A percentile compares a stretch with the other conserved stretches of the same genome.
These are phyloP conservation scores for Mucor velutinosus DNA, from an alignment of 371 early-diverging fungal genomes.

Conservation along the genomic window DNA sequence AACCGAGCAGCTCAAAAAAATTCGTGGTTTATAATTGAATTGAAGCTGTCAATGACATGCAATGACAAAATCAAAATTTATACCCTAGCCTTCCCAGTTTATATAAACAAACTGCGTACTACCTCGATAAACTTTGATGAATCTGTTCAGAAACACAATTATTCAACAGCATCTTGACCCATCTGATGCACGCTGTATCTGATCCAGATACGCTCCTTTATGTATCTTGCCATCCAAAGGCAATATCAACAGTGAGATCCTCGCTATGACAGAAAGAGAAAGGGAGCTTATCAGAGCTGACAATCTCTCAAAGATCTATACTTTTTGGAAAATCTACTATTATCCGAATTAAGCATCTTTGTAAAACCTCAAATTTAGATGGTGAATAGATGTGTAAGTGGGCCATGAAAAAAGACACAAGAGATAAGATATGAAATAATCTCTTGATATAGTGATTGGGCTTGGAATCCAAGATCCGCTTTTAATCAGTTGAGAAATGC, in stretches of 20 bases:
- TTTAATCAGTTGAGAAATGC: neutral
- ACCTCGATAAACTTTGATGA: neutral
- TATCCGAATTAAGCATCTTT: constrained; percentile 1
- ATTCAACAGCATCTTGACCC: neutral
- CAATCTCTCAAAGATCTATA: neutral
- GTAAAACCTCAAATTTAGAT: neutral
- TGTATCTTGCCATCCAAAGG: neutral
- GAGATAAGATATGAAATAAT: neutral
- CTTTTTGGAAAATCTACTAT: neutral
- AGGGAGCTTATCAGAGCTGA: neutral
- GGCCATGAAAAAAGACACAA: neutral
- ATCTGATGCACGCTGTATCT: neutral
- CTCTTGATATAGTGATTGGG: neutral
- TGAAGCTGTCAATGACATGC: neutral
- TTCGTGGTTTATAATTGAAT: neutral
- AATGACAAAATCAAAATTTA: neutral
- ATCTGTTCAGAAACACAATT: neutral
- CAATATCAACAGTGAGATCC: neutral
- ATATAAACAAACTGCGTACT: neutral
- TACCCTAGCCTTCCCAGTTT: neutral
- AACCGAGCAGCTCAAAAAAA: neutral
- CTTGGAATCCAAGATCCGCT: neutral
- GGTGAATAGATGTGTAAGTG: neutral
- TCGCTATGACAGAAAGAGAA: neutral
- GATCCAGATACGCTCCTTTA: neutral